phyloP scores from a whole-genome alignment of 495 filamentous ascomycete genomes.

The Astrothelium subdiscretum region DNA sequence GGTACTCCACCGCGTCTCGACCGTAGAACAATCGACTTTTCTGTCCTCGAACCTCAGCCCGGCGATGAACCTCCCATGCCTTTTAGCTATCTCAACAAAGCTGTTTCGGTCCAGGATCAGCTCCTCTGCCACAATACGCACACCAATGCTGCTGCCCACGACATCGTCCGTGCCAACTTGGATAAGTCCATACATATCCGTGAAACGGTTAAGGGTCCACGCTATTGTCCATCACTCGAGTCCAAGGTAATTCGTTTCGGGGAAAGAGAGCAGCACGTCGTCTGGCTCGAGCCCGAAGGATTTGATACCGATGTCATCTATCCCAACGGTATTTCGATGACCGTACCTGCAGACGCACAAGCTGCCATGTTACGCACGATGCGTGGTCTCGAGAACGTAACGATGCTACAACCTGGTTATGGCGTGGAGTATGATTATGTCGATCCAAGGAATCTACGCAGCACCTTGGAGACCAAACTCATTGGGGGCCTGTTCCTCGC shows the following conservation, averaged over 20 bases:
- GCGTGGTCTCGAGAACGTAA: constrained; percentile 73
- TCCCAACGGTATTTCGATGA: constrained; percentile 96
- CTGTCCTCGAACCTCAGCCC: constrained; percentile 52
- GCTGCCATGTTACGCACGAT: constrained; percentile 74
- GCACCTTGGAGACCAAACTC: constrained; percentile 85
- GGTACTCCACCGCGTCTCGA: constrained; percentile 87
- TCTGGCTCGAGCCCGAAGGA: constrained; percentile 96
- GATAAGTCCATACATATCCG: constrained; percentile 92
- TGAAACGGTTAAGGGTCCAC: constrained; percentile 84
- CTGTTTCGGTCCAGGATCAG: constrained; percentile 67
- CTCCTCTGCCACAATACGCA: constrained; percentile 72
- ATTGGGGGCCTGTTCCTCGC: constrained; percentile 86
- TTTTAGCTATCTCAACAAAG: constrained; percentile 80
- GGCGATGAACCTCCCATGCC: constrained; percentile 82
- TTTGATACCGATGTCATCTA: constrained; percentile 87
- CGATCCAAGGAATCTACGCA: constrained; percentile 75
- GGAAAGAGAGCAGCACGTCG: constrained; percentile 64
- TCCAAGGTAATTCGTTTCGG: constrained; percentile 86
- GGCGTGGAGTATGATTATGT: constrained; percentile 99
- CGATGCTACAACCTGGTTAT: constrained; percentile 93
- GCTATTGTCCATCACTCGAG: constrained; percentile 93
- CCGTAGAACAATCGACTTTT: constrained; percentile 70
- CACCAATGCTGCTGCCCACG: constrained; percentile 73
- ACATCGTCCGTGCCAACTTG: constrained; percentile 74
- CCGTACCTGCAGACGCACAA: constrained; percentile 77